Evolutionary conservation across 306 rosid genomes (phyloP).

Genomic region (Leucaena leucocephala): DNA sequence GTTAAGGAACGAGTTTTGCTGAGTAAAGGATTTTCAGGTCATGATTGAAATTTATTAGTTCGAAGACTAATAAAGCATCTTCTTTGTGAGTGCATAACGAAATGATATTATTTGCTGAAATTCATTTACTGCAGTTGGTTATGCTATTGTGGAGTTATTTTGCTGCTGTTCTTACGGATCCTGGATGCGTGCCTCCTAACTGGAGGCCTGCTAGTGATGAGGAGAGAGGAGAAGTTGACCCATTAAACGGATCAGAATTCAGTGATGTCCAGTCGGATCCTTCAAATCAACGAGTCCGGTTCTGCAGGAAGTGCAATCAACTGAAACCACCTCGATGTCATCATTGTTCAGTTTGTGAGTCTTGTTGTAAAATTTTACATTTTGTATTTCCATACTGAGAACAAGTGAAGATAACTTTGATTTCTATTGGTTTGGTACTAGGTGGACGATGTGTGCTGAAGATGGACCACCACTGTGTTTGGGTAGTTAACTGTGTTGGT

Average conservation of each 20-base stretch:
- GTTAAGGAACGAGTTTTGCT: neutral
- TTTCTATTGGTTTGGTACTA: constrained; percentile 44
- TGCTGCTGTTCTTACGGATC: constrained; percentile 92
- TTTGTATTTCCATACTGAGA: constrained; percentile 8
- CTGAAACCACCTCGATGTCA: constrained; percentile 84
- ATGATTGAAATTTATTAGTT: neutral
- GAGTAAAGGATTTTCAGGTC: constrained; percentile 16
- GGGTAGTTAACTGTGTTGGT: constrained; percentile 99
- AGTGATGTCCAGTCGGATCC: constrained; percentile 48
- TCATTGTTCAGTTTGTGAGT: constrained; percentile 97
- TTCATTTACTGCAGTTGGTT: constrained; percentile 67
- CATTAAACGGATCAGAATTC: constrained; percentile 70
- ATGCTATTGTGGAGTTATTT: constrained; percentile 99
- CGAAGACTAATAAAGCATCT: neutral
- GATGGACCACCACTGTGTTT: constrained; percentile 99
- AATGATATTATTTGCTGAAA: constrained; percentile 30
- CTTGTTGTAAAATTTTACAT: neutral
- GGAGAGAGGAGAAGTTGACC: constrained; percentile 92
- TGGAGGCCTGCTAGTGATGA: constrained; percentile 93
- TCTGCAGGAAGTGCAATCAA: constrained; percentile 76
- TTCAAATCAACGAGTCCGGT: constrained; percentile 53
- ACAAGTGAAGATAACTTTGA: constrained; percentile 16
- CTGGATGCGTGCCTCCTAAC: constrained; percentile 87
- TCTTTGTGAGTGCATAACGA: constrained; percentile 21
- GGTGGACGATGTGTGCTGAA: constrained; percentile 98